These are phyloP conservation scores for Jamesozyma piceae DNA, from an alignment of 805 yeast genomes.

Conservation along the genomic window DNA sequence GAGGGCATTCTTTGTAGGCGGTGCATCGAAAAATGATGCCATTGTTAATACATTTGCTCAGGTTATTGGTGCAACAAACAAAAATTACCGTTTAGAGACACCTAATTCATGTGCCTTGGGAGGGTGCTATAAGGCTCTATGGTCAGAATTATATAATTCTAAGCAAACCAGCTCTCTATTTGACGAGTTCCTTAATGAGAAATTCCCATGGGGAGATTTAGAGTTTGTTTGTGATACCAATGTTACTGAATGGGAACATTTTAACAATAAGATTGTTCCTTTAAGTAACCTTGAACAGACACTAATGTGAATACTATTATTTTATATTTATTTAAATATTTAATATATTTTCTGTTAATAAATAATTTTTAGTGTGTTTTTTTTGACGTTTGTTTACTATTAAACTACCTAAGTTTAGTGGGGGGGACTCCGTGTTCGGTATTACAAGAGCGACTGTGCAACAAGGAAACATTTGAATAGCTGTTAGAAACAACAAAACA, in stretches of 20 bases:
- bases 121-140: slow-evolving; percentile 77
- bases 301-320: no score
- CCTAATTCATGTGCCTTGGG: slow-evolving; percentile 91
- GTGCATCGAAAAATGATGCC: slow-evolving; percentile 64
- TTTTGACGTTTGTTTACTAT: no score
- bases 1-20: slow-evolving; percentile 76
- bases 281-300: slow-evolving; percentile 25
- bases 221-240: slow-evolving; percentile 20
- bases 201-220: slow-evolving; percentile 39
- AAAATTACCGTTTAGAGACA: slow-evolving; percentile 62
- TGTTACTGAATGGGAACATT: slow-evolving; percentile 24
- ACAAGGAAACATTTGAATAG: no score
- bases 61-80: slow-evolving; percentile 51
- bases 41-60: slow-evolving; percentile 62
- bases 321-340: no score
- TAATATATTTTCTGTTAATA: no score
- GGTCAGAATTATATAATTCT: slow-evolving; percentile 43
- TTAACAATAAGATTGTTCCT: slow-evolving; percentile 25
- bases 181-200: slow-evolving; percentile 38
- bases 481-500: no score
- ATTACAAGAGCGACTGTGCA: background rate
- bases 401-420: no score
- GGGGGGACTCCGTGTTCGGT: background rate
- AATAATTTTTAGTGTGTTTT: no score
- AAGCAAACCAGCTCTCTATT: slow-evolving; percentile 23